A percentile compares a stretch with the other conserved stretches of the same genome.
These are phyloP conservation scores for Fusarium denticulatum DNA, from an alignment of 2,329 filamentous ascomycete genomes.

Conservation along the genomic window DNA sequence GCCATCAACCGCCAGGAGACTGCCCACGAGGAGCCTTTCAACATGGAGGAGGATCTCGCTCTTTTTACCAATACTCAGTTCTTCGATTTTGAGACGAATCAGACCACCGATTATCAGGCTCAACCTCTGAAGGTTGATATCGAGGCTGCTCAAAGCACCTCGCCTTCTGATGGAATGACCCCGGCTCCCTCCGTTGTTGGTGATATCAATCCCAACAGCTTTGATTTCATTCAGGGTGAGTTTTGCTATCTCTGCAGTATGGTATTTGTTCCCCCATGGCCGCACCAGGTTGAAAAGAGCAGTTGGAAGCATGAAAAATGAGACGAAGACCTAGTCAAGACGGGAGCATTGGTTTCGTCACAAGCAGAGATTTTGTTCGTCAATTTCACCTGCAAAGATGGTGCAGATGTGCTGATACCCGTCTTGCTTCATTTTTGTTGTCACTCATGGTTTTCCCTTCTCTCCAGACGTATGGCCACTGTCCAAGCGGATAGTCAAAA, in stretches of 20 bases:
- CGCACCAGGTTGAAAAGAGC: neutral
- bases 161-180: constrained; percentile 51
- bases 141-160: constrained; percentile 47
- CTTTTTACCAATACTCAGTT: constrained; percentile 87
- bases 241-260: constrained; percentile 26
- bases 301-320: neutral
- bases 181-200: constrained; percentile 54
- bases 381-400: neutral
- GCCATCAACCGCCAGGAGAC: constrained; percentile 70
- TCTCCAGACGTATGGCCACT: constrained; percentile 14
- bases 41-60: constrained; percentile 76
- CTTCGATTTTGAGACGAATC: constrained; percentile 78
- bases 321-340: neutral
- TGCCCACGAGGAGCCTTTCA: constrained; percentile 66
- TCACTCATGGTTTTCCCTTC: neutral
- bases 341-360: neutral
- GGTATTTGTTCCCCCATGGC: neutral
- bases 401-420: neutral
- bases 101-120: constrained; percentile 66
- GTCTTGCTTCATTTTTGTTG: constrained; percentile 7
- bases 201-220: constrained; percentile 53
- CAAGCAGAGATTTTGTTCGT: neutral
- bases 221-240: constrained; percentile 64
- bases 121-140: constrained; percentile 57
- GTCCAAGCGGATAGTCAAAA: constrained; percentile 37